Evolutionary conservation across 352 stramenopile species (phyloP), one percentile per base, ranked within the genome.

Genomic region (Globisporangium canariense): DNA sequence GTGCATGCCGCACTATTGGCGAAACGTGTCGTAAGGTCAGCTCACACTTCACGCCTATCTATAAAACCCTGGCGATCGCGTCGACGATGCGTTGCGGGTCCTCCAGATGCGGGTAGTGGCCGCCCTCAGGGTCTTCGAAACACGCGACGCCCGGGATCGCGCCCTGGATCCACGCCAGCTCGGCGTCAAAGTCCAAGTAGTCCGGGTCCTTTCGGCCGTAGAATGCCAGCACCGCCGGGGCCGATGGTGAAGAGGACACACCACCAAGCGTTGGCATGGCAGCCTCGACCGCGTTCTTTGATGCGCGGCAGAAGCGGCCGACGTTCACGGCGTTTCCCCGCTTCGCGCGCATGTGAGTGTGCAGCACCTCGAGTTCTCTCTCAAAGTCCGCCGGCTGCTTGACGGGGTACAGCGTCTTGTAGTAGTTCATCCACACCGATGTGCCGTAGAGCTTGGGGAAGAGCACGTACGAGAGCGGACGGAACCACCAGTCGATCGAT

Each of bases 81-180:
- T 62, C 58, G 14, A 72, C 30, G 36, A 81, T 51, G 8, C 54
- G 60, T 34, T 77, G 62, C 0, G 71, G 60, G 25, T 65, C 49
- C 16, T 81, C 74, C 6, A 78, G 18, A 40, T 81, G 71, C 32
- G 74, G 74, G 57, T 78, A 81, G 49, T 78, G 68, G 5, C 74
- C 71, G 10, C 74, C 71, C 4, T 78, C 53, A 13, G 45, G 56
- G 34, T 73, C 56, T 38, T 75, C 50, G 10, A 67, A 65, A 36
- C 30, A 61, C 14, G 53, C 54, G 20, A 67, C 55, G 55, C 68
- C 63, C 8, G 74, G 68, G 2, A 78, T 53, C n/a, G 56, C 52
- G 18, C 25, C 22, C 16, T 64, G 69, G 51, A 81, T 66, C 74
- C 74, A 78, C 36, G 62, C 46, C 32, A 76, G 49, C 38, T 81